These are phyloP conservation scores for Funneliformis geosporum DNA, from an alignment of 192 early-diverging fungal species.

Conservation along the genomic window DNA sequence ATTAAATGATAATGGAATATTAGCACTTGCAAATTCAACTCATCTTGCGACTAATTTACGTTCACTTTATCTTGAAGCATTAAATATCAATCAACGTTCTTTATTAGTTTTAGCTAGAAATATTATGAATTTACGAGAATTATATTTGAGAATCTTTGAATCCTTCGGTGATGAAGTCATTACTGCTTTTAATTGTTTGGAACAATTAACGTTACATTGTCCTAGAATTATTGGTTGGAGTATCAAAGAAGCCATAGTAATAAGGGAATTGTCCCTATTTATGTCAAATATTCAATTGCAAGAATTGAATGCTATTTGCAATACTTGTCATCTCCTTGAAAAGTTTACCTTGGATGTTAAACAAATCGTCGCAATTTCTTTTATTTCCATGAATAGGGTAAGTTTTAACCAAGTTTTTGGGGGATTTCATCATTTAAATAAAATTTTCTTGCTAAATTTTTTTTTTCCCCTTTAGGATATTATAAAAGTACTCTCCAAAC, in stretches of 20 bases:
- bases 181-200: not conserved
- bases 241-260: not conserved
- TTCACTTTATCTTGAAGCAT: not conserved
- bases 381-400: not conserved
- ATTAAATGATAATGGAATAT: not conserved
- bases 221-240: not conserved
- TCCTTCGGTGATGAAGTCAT: not conserved
- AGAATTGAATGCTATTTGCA: not conserved
- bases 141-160: not conserved
- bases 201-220: not conserved
- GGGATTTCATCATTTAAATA: not conserved
- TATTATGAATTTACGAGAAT: not conserved
- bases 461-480: not conserved
- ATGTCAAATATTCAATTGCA: not conserved
- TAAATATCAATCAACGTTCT: not conserved
- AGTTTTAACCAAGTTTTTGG: not conserved
- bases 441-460: not conserved
- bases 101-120: not conserved
- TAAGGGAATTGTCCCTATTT: not conserved
- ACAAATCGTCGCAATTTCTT: not conserved
- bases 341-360: slow-evolving; percentile 5
- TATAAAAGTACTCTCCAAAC: not conserved
- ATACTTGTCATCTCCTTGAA: not conserved
- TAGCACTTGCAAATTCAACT: not conserved
- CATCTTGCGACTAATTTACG: not conserved